A percentile compares a stretch with the other conserved stretches of the same genome.
These are phyloP conservation scores for Trichosporon ovoides DNA, from an alignment of 1,284 basidiomycete genomes.

Conservation along the genomic window DNA sequence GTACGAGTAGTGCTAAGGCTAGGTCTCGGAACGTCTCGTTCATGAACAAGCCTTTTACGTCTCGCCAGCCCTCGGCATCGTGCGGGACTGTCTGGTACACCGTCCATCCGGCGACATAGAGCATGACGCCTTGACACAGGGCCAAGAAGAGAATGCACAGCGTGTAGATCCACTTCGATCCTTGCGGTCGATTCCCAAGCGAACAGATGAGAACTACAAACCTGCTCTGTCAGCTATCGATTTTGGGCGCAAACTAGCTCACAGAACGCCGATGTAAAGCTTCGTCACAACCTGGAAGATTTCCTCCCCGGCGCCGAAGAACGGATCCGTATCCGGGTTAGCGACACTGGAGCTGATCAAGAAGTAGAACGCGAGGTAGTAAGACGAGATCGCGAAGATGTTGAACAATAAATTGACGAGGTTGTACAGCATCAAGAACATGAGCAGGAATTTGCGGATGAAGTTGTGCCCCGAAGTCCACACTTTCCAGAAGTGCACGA, in stretches of 20 bases:
- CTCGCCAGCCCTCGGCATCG: slow-evolving; percentile 63
- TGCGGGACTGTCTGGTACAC: slow-evolving; percentile 79
- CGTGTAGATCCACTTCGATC: slow-evolving; percentile 72
- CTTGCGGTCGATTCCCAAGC: slow-evolving; percentile 76
- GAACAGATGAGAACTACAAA: slow-evolving; percentile 35
- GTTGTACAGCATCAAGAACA: slow-evolving; percentile 52
- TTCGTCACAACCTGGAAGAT: slow-evolving; percentile 77
- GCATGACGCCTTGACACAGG: slow-evolving; percentile 42
- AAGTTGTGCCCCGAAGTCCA: slow-evolving; percentile 87
- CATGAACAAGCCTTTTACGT: slow-evolving; percentile 58
- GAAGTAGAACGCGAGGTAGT: slow-evolving; percentile 48
- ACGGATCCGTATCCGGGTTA: slow-evolving; percentile 58
- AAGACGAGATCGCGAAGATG: slow-evolving; percentile 69
- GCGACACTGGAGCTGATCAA: slow-evolving; percentile 64
- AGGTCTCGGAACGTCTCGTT: slow-evolving; percentile 74
- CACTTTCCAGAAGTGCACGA: slow-evolving; percentile 74
- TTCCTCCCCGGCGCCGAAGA: slow-evolving; percentile 66
- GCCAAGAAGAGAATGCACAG: slow-evolving; percentile 42
- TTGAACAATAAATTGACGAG: slow-evolving; percentile 44
- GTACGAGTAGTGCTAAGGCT: slow-evolving; percentile 45
- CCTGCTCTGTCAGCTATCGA: slow-evolving; percentile 19
- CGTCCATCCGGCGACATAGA: slow-evolving; percentile 83
- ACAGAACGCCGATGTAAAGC: slow-evolving; percentile 53
- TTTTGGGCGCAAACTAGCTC: slow-evolving; percentile 10
- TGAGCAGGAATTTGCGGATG: slow-evolving; percentile 75